These are phyloP conservation scores for Coprinellus micaceus DNA, from an alignment of 768 basidiomycete species.

Conservation along the genomic window DNA sequence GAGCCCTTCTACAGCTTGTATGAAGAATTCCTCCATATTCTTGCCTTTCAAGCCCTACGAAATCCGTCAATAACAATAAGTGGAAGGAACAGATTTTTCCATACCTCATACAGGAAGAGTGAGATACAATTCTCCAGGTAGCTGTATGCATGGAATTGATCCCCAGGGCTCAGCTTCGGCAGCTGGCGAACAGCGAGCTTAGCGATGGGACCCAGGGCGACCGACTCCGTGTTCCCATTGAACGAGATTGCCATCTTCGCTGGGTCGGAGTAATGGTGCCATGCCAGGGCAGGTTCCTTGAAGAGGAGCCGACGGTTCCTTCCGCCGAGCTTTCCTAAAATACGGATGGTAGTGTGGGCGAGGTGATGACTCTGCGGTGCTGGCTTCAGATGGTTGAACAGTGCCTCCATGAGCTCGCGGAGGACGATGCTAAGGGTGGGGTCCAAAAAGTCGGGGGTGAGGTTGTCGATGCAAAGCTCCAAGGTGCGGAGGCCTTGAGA, in stretches of 20 bases:
- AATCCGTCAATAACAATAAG: conserved; percentile 8
- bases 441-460: conserved; percentile 96
- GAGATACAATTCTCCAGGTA: conserved; percentile 69
- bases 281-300: conserved; percentile 74
- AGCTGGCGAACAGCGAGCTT: conserved; percentile 64
- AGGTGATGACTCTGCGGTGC: conserved; percentile 85
- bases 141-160: conserved; percentile 59
- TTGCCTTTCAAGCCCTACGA: conserved; percentile 65
- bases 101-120: conserved; percentile 77
- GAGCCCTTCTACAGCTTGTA: conserved; percentile 66
- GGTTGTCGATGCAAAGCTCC: conserved; percentile 98
- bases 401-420: conserved; percentile 89
- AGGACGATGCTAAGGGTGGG: conserved; percentile 91
- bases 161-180: conserved; percentile 42
- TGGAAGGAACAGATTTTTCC: too few relatives aligned
- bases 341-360: conserved; percentile 92
- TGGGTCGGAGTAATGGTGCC: conserved; percentile 63
- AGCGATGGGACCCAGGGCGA: conserved; percentile 66
- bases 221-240: conserved; percentile 54
- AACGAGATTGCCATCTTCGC: conserved; percentile 75
- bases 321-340: conserved; percentile 94
- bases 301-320: conserved; percentile 84
- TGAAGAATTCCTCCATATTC: conserved; percentile 73
- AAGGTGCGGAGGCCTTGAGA: conserved; percentile 94
- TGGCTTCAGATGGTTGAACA: conserved; percentile 88